Percentiles rank a stretch among this genome's conserved stretches.
Conservation (phyloP, 257 asterid genomes). For the Solanum chmielewskii region DNA sequence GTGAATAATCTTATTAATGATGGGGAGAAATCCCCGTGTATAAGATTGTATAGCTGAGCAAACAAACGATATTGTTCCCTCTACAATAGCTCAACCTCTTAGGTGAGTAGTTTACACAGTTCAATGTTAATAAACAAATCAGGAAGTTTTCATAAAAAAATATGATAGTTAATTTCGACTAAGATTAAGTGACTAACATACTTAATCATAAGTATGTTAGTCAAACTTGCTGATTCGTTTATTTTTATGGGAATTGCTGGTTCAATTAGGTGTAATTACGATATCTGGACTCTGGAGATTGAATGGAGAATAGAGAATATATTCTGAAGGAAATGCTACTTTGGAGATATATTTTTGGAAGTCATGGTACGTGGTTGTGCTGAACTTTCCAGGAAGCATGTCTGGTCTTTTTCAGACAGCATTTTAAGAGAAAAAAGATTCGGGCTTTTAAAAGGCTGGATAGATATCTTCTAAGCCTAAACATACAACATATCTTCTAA, state of each 20-base stretch:
- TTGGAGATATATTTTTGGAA: not conserved
- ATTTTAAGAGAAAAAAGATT: not conserved
- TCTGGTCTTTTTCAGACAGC: not conserved
- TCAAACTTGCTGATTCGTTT: not conserved
- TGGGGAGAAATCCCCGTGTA: not conserved
- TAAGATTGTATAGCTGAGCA: not conserved
- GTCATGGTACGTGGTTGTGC: not conserved
- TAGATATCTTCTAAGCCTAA: not conserved
- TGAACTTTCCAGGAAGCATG: not conserved
- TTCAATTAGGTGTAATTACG: not conserved
- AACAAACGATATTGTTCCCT: not conserved
- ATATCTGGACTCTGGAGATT: not conserved
- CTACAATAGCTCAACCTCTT: not conserved
- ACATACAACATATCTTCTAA: not conserved
- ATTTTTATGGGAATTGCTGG: not conserved
- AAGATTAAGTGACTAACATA: not conserved
- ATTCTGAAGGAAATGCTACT: not conserved
- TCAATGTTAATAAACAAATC: not conserved
- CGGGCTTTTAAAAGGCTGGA: not conserved
- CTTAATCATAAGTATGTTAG: not conserved
- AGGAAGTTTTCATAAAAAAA: not conserved
- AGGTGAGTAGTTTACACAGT: not conserved
- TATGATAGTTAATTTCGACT: not conserved
- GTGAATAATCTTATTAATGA: not conserved
- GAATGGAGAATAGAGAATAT: not conserved